Base-by-base conservation (phyloP, 2,329 filamentous ascomycete genomes). In the Nothophoma quercina region DNA sequence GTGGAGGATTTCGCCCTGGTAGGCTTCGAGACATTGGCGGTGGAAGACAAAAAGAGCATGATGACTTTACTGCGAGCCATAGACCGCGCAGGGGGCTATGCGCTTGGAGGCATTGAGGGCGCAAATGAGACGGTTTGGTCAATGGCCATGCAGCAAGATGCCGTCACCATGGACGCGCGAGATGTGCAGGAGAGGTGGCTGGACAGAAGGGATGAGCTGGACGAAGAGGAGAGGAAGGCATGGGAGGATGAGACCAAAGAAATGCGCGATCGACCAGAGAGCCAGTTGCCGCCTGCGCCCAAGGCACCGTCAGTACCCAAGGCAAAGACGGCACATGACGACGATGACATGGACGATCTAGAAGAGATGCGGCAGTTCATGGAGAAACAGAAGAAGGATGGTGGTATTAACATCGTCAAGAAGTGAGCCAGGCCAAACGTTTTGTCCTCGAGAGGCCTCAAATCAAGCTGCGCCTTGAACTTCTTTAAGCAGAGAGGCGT, bases 51-150 rank as follows among this genome's bases (percentile, higher is more conserved):
- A 74, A 90, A 89, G 76, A 96, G 90, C 70, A 97, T 99, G 92
- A 96, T 96, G 85, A 88, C 90, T 63, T 80, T 99, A 4, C 79
- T 99, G 43, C 86, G 89, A 36, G 88, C 93, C 1, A 93, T 99
- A 68, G 95, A 99, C 73, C 85, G 95, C 33, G 93, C 95, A 0
- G 88, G 91, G 8, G 95, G 95, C 0, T 98, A 98, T 76, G 89
- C 92, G 1, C 97, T 99, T 77, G 93, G 93, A 0, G 84, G 88
- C 5, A 89, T 91, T 0, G 91, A 97, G 71, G 93, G 92, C 2
- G 91, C 92, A 36, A 97, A 98, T 64, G 93, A 99, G 72, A 93
- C 89, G 6, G 85, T 99, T n/a, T 99, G 95, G 95, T 91, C 96
- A 68, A 87, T 98, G 35, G 91, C 95, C 2, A 96, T 98, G 86